Evolutionary conservation across 1,284 basidiomycete species (phyloP), one percentile per base, ranked within the genome.

Genomic region (Coriolopsis trogii): DNA sequence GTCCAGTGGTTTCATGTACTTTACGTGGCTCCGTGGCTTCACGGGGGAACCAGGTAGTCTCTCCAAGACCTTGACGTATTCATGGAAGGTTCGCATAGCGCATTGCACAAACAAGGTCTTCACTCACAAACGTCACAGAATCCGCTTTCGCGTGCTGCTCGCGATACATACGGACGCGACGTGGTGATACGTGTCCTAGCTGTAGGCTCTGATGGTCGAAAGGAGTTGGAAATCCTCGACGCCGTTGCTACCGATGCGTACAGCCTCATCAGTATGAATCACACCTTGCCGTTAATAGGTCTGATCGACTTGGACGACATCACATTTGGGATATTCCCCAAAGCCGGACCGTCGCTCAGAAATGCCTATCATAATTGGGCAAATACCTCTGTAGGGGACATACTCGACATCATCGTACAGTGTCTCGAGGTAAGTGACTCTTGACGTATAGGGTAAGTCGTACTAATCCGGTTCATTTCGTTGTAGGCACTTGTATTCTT

Each of bases 321-420:
- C 30, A 59, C 59, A 16, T 67, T 68, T 37, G 64, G 62, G 4
- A 41, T 70, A 18, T 70, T 70, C 43, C 69, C 69, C 1, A 60
- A 45, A 18, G 60, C 63, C 2, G 65, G 61, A 12, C 45, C 10
- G 2, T 24, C 34, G 2, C n/a, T 67, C 20, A 1, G 15, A 0
- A 29, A 53, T 2, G 40, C 54, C 2, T 65, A 58, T 46, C 47
- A 37, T 9, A 23, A 0, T 6, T 67, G 62, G 63, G 41, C 64
- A 5, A 52, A 58, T 40, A 64, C 66, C 31, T 67, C 67, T 7
- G 66, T 64, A 0, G 69, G 63, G 1, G 68, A 70, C 44, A 47
- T 69, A 23, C 18, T 69, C 4, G 63, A 69, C 31, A 67, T 69
- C 60, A 41, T 70, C n/a, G 51, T 66, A 56, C 67, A 70, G 39